phyloP scores from a whole-genome alignment of 1,284 basidiomycete genomes.

The Albatrellus sp. region DNA sequence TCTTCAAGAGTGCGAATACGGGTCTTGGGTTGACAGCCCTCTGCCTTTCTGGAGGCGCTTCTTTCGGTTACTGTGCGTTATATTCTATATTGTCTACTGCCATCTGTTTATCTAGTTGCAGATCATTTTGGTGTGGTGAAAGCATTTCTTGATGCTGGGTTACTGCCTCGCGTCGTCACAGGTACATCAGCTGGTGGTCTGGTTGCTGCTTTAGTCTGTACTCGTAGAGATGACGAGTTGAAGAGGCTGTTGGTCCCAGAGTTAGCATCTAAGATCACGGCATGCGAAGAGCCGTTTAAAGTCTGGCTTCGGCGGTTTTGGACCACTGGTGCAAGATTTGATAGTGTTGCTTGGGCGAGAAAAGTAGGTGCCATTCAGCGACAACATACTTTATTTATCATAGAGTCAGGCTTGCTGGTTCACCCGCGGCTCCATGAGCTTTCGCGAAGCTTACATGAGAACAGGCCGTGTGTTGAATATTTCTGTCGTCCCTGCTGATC shows the following conservation, averaged over 20 bases:
- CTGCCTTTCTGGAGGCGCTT: constrained; percentile 89
- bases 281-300: constrained; percentile 75
- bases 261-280: constrained; percentile 80
- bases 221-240: constrained; percentile 84
- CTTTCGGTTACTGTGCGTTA: constrained; percentile 79
- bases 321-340: constrained; percentile 88
- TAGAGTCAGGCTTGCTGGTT: constrained; percentile 58
- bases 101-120: constrained; percentile 15
- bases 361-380: constrained; percentile 40
- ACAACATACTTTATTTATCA: not conserved
- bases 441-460: constrained; percentile 87
- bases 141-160: constrained; percentile 79
- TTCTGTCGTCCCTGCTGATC: constrained; percentile 87
- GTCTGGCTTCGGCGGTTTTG: constrained; percentile 78
- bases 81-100: not conserved
- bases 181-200: constrained; percentile 93
- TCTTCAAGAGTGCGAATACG: constrained; percentile 83
- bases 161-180: constrained; percentile 83
- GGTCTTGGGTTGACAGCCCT: constrained; percentile 88
- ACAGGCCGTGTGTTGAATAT: constrained; percentile 93
- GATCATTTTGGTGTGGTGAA: constrained; percentile 88
- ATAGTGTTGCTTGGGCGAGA: constrained; percentile 82
- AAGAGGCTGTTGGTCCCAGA: constrained; percentile 67
- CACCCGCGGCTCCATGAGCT: constrained; percentile 89
- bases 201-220: constrained; percentile 78